Evolutionary conservation across 495 filamentous ascomycete genomes (phyloP).

Genomic region (Neurospora sp.): DNA sequence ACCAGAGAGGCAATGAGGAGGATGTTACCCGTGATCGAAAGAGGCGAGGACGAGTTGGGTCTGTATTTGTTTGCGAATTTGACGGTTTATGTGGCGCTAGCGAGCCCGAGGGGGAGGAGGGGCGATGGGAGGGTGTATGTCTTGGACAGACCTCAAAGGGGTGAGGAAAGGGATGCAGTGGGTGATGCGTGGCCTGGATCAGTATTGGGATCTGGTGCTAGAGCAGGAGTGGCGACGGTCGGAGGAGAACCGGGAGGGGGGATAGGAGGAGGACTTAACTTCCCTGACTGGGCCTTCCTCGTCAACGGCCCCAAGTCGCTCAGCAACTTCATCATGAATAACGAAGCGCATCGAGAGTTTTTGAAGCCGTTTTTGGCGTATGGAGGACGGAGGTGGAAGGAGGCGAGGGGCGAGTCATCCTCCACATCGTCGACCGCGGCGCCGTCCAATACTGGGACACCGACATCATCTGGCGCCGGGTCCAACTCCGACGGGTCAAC

Average conservation of each 20-base stretch:
- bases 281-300: constrained; percentile 30
- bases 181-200: too few relatives aligned
- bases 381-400: constrained; percentile 14
- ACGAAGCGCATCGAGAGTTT: constrained; percentile 9
- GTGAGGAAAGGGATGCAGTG: neutral
- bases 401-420: constrained; percentile 2
- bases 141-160: neutral
- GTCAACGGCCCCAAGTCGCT: constrained; percentile 21
- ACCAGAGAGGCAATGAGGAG: constrained; percentile 16
- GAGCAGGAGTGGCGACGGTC: too few relatives aligned
- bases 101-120: neutral
- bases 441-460: neutral
- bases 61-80: constrained; percentile 27
- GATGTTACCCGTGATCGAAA: constrained; percentile 9
- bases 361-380: constrained; percentile 19
- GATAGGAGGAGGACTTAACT: neutral
- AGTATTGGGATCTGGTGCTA: neutral
- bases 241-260: neutral
- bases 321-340: constrained; percentile 11
- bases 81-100: constrained; percentile 16
- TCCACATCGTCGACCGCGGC: neutral
- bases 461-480: neutral
- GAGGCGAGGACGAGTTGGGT: constrained; percentile 9
- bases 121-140: neutral
- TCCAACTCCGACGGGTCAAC: neutral